Conservation (phyloP, 2,329 filamentous ascomycete genomes). For the Neopestalotiopsis clavispora region DNA sequence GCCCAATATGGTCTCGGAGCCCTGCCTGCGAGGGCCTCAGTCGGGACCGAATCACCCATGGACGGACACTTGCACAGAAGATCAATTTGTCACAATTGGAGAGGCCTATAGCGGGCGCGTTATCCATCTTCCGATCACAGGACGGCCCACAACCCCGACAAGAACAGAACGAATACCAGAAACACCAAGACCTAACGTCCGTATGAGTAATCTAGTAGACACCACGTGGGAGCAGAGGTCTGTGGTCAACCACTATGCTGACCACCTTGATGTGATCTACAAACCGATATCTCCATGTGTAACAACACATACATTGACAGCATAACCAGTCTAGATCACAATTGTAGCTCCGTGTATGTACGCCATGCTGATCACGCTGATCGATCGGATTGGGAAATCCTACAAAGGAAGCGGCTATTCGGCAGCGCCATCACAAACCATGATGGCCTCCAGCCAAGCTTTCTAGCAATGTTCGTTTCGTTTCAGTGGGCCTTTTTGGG, state of each 20-base stretch:
- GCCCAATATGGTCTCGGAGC: neutral
- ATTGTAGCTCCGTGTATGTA: neutral
- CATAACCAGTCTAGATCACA: neutral
- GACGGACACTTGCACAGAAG: neutral
- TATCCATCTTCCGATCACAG: neutral
- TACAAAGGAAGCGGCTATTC: neutral
- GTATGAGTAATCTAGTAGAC: no score
- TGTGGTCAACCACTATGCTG: no score
- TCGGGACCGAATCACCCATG: neutral
- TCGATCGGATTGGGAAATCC: neutral
- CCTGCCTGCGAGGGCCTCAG: neutral
- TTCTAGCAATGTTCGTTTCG: neutral
- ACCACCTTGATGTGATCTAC: no score
- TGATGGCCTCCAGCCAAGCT: neutral
- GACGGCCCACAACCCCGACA: neutral
- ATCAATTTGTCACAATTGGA: neutral
- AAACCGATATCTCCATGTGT: neutral
- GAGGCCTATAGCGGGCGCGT: neutral
- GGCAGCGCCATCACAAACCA: neutral
- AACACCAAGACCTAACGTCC: no score
- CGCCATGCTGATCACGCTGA: neutral
- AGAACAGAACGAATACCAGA: no score
- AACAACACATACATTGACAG: neutral
- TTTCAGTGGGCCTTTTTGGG: neutral
- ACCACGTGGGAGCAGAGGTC: no score